phyloP scores from a whole-genome alignment of 2,329 filamentous ascomycete species.

The Sporothrix protearum region DNA sequence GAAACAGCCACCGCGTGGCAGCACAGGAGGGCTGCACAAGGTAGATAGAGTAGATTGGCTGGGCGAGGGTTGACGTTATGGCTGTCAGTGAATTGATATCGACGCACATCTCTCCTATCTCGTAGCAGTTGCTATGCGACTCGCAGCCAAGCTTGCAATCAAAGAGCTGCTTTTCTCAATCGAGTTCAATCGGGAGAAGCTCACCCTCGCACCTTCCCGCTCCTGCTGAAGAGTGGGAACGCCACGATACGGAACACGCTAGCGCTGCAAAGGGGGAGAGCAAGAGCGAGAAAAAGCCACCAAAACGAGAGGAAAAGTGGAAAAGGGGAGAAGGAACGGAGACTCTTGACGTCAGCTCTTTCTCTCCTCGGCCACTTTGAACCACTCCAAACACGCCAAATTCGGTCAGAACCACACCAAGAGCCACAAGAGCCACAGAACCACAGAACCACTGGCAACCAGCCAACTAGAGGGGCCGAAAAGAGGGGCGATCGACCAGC shows the following conservation, averaged over 20 bases:
- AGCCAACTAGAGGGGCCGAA: neutral
- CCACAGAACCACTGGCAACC: neutral
- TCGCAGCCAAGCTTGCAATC: neutral
- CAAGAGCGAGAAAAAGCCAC: neutral
- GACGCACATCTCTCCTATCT: neutral
- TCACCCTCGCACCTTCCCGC: neutral
- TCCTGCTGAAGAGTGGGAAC: constrained; percentile 1
- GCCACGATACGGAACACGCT: constrained; percentile 5
- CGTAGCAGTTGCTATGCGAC: constrained; percentile 3
- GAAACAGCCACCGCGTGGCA: constrained; percentile 14
- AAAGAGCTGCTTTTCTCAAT: neutral
- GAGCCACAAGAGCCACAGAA: neutral
- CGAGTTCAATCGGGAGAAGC: neutral
- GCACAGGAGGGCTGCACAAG: neutral
- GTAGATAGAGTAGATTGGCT: neutral
- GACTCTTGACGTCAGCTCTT: constrained; percentile 13
- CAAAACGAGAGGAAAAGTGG: neutral
- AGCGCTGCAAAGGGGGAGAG: neutral
- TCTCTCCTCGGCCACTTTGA: neutral
- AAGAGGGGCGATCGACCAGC: constrained; percentile 5
- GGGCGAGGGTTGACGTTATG: neutral
- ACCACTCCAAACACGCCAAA: neutral
- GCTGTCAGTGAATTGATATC: neutral
- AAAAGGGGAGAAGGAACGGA: neutral
- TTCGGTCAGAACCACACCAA: neutral